A percentile compares a stretch with the other conserved stretches of the same genome.
phyloP scores from a whole-genome alignment of 257 asterid species.

The Rubia yunnanensis region DNA sequence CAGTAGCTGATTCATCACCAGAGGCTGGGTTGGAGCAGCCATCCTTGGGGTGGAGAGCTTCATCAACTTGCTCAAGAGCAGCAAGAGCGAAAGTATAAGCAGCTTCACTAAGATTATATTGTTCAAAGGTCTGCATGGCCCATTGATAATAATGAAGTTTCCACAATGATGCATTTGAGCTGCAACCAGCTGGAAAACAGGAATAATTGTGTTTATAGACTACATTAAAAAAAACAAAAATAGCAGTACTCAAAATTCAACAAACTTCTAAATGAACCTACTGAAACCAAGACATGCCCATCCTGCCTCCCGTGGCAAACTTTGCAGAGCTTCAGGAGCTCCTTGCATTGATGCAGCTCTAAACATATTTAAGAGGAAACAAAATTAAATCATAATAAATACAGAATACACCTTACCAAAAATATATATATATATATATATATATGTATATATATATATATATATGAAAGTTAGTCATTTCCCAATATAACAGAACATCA shows the following conservation, averaged over 20 bases:
- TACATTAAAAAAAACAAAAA: constrained; percentile 6
- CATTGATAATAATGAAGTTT: constrained; percentile 89
- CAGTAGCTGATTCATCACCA: constrained; percentile 54
- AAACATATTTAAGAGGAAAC: constrained; percentile 17
- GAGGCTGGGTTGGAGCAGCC: constrained; percentile 31
- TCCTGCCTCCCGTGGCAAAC: constrained; percentile 73
- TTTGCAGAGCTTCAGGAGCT: constrained; percentile 70
- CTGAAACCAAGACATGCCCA: constrained; percentile 66
- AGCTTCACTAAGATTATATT: constrained; percentile 69
- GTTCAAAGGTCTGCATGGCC: constrained; percentile 98
- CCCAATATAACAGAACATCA: neutral
- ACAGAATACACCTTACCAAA: neutral
- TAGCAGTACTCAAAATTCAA: neutral
- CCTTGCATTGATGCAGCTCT: constrained; percentile 86
- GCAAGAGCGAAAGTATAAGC: constrained; percentile 84
- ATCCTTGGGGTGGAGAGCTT: constrained; percentile 48
- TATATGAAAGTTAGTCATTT: neutral
- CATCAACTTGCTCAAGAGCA: constrained; percentile 98
- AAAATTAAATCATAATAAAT: neutral
- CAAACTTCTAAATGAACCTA: constrained; percentile 23
- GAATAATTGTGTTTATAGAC: constrained; percentile 12
- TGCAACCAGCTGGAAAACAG: constrained; percentile 43
- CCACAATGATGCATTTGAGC: constrained; percentile 61
- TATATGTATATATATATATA: neutral
- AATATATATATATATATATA: neutral